These are phyloP conservation scores for Serendipita sp. DNA, from an alignment of 768 basidiomycete genomes.

Conservation along the genomic window DNA sequence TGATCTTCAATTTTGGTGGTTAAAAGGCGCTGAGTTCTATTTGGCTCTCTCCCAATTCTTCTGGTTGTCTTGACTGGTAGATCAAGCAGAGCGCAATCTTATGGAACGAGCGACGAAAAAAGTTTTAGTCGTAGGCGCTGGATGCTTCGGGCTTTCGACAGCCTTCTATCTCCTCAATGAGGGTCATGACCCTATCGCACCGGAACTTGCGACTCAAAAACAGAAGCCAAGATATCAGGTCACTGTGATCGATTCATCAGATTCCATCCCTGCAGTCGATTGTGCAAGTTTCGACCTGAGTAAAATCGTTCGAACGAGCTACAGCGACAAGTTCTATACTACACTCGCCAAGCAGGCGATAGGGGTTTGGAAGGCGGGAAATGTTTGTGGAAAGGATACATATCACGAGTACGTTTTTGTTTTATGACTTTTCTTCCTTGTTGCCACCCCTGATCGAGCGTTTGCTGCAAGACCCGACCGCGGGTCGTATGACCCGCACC, in stretches of 20 bases:
- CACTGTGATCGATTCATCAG: slow-evolving; percentile 60
- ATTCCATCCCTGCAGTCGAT: slow-evolving; percentile 59
- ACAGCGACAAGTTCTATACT: slow-evolving; percentile 53
- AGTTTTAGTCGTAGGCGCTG: slow-evolving; percentile 61
- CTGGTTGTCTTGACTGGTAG: no score
- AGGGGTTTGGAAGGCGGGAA: slow-evolving; percentile 47
- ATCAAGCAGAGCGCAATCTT: background rate
- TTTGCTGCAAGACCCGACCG: background rate
- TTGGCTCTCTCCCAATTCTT: no score
- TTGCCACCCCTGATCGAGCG: background rate
- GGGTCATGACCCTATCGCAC: slow-evolving; percentile 11
- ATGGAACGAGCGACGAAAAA: background rate
- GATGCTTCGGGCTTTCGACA: slow-evolving; percentile 77
- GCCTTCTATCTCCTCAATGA: slow-evolving; percentile 55
- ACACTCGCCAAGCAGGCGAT: slow-evolving; percentile 66
- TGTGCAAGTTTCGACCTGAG: slow-evolving; percentile 51
- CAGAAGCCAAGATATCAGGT: slow-evolving; percentile 47
- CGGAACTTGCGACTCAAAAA: background rate
- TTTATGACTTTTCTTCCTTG: background rate
- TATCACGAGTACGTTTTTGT: slow-evolving; percentile 61
- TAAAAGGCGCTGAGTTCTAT: no score
- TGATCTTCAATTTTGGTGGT: no score
- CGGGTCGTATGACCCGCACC: background rate
- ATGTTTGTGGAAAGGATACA: slow-evolving; percentile 45
- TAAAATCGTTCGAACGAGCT: slow-evolving; percentile 55